phyloP scores from a whole-genome alignment of 805 yeast genomes.

The Wickerhamomyces chaumierensis region DNA sequence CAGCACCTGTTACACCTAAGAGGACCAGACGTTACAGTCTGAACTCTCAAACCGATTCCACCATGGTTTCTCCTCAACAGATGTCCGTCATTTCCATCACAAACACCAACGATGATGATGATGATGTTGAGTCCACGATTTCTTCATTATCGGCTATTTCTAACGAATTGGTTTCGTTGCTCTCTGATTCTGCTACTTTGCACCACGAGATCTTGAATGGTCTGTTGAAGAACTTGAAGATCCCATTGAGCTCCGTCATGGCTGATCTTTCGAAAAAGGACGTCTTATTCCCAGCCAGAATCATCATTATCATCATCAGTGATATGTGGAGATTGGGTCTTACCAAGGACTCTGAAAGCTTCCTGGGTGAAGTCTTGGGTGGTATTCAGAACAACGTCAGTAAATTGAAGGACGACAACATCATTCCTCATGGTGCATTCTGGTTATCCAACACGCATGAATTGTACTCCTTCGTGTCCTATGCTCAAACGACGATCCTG shows the following conservation, averaged over 20 bases:
- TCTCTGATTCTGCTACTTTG: conserved; percentile 60
- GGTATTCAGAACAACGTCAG: conserved; percentile 80
- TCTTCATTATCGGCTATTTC: conserved; percentile 57
- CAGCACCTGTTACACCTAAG: conserved; percentile 15
- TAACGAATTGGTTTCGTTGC: conserved; percentile 59
- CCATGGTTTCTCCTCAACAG: conserved; percentile 32
- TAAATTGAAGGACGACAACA: conserved; percentile 72
- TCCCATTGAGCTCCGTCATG: conserved; percentile 80
- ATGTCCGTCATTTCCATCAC: conserved; percentile 53
- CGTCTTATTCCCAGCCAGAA: conserved; percentile 91
- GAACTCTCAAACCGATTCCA: conserved; percentile 27
- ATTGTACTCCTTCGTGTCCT: conserved; percentile 83
- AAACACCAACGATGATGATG: conserved; percentile 22
- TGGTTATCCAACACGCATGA: conserved; percentile 97
- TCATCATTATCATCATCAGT: conserved; percentile 79
- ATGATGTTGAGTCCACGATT: conserved; percentile 28
- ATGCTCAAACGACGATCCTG: conserved; percentile 85
- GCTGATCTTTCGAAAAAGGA: conserved; percentile 79
- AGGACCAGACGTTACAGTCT: conserved; percentile 25
- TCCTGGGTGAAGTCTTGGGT: conserved; percentile 79
- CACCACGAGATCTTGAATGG: conserved; percentile 84
- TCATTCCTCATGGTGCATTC: conserved; percentile 87
- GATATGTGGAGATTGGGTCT: conserved; percentile 98
- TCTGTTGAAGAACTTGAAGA: conserved; percentile 68
- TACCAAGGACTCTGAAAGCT: conserved; percentile 82